Conservation (phyloP, 2,329 filamentous ascomycete species). For the Aureobasidium sp. region DNA sequence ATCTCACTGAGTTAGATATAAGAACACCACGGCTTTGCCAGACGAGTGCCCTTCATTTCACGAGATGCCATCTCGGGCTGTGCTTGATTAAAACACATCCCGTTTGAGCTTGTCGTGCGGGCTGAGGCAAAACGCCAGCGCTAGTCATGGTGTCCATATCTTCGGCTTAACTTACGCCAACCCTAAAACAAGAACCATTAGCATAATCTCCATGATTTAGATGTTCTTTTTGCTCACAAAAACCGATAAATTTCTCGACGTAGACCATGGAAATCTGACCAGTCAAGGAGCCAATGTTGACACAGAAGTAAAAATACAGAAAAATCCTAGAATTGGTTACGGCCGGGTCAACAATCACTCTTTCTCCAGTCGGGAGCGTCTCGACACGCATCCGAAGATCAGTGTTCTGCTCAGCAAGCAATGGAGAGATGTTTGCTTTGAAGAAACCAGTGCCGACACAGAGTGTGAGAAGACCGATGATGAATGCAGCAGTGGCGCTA, state of each 20-base stretch:
- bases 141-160: no score
- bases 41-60: no score
- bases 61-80: no score
- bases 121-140: no score
- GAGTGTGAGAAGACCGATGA: slow-evolving; percentile 35
- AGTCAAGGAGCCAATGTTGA: slow-evolving; percentile 64
- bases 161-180: no score
- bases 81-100: no score
- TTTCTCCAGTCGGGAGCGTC: slow-evolving; percentile 34
- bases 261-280: slow-evolving; percentile 56
- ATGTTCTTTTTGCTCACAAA: slow-evolving; percentile 31
- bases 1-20: no score
- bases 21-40: no score
- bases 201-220: background rate
- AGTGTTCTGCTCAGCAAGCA: slow-evolving; percentile 41
- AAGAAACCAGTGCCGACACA: slow-evolving; percentile 47
- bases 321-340: slow-evolving; percentile 41
- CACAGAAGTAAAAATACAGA: slow-evolving; percentile 62
- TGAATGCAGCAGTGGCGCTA: slow-evolving; percentile 32
- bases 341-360: slow-evolving; percentile 40
- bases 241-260: slow-evolving; percentile 59
- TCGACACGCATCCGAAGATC: slow-evolving; percentile 34
- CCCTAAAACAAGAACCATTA: background rate
- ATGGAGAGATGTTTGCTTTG: slow-evolving; percentile 63
- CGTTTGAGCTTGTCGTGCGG: no score